Base-by-base conservation (phyloP, 2,329 filamentous ascomycete genomes). In the Penicillium sp. region DNA sequence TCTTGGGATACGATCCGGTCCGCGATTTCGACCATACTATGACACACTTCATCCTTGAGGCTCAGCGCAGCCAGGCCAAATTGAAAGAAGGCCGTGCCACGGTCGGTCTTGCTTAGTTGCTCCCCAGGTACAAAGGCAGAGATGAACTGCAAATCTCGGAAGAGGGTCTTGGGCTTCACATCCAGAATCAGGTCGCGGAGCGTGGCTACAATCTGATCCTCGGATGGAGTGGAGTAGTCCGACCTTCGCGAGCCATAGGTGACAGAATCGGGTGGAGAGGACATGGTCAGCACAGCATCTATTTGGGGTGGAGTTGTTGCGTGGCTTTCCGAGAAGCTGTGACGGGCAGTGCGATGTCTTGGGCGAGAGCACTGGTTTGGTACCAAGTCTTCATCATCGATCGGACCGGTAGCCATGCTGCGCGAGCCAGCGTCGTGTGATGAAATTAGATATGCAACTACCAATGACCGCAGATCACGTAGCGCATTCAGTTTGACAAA, bases 41-140 rank as follows among this genome's bases (percentile, higher is more conserved):
- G 82, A 69, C 89, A 92, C 4, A 93, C 84, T 57, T 95, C 89
- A 57, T 89, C 84, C 69, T 96, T 97, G 46, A 95, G 79, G 31
- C 84, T 82, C n/a, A 96, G 77, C 1, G 92, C 90, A 0, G 93
- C 92, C 5, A 95, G 79, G 0, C 88, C 89, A 24, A 90, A 87
- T 61, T 95, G 89, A 81, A 90, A 88, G 67, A 97, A 97, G 0
- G 91, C 89, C 59, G 90, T 93, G 33, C 82, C 78, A 44, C 76
- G 75, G 13, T 80, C 77, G 3, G 76, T 79, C 59, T 79, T 78
- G 67, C 82, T 81, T 10, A 85, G 70, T 38, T 78, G 77, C 9
- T 78, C 72, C 4, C 76, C 72, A 1, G 81, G 79, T 3, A 83
- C 75, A 53, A 85, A 82, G 0, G 81, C 78, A 3, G 82, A 80